Evolutionary conservation across 2,329 filamentous ascomycete genomes (phyloP).

Genomic region (Cladophialophora exuberans): DNA sequence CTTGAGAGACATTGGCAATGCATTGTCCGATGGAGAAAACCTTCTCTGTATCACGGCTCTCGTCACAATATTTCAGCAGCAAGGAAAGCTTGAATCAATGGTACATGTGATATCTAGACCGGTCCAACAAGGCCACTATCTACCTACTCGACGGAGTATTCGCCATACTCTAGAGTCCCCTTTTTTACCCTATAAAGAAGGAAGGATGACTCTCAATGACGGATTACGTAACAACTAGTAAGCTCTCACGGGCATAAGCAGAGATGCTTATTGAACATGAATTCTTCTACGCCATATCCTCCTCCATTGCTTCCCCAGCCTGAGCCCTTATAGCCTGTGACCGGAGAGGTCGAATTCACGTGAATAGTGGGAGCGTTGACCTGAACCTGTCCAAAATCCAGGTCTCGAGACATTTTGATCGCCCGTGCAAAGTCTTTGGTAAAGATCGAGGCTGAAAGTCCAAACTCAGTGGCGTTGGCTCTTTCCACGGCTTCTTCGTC

Average conservation of each 20-base stretch:
- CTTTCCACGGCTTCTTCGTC: neutral
- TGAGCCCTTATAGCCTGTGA: constrained; percentile 3
- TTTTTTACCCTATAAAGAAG: too few relatives aligned
- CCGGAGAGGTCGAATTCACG: neutral
- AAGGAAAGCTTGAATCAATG: too few relatives aligned
- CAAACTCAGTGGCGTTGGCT: neutral
- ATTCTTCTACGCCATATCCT: constrained; percentile 8
- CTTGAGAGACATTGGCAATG: too few relatives aligned
- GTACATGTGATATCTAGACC: too few relatives aligned
- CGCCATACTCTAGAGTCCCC: too few relatives aligned
- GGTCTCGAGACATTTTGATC: neutral
- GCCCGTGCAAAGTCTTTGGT: neutral
- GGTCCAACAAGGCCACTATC: too few relatives aligned
- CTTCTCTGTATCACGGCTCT: too few relatives aligned
- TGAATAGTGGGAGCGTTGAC: neutral
- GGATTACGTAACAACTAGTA: neutral
- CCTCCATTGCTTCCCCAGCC: constrained; percentile 6
- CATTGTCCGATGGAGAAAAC: too few relatives aligned
- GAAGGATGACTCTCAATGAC: too few relatives aligned
- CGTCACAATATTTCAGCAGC: too few relatives aligned
- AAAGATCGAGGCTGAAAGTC: neutral
- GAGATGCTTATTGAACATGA: constrained; percentile 9
- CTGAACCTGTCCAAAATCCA: neutral
- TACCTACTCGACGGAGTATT: too few relatives aligned
- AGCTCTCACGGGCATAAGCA: neutral